A percentile compares a stretch with the other conserved stretches of the same genome.
Conservation (phyloP, 2,329 filamentous ascomycete genomes). For the Phaeosphaeria sp. region DNA sequence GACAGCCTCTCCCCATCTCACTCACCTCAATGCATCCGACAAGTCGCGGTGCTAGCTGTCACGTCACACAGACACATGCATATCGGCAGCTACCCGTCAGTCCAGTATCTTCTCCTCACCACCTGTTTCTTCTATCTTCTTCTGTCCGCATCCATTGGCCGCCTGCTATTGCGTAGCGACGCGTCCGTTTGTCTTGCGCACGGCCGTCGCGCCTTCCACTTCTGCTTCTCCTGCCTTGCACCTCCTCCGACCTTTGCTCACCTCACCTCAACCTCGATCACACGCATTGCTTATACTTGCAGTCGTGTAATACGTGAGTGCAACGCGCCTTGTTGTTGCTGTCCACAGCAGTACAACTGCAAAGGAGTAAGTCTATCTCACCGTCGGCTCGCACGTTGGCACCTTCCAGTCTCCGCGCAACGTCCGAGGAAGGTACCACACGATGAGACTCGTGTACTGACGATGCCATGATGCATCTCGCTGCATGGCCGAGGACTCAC, state of each 20-base stretch:
- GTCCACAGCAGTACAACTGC: background rate
- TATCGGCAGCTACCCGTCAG: background rate
- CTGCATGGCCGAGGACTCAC: no score
- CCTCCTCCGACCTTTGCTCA: slow-evolving; percentile 3
- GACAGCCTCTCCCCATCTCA: no score
- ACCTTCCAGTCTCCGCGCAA: no score
- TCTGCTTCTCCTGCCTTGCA: slow-evolving; percentile 7
- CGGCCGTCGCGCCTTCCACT: slow-evolving; percentile 16
- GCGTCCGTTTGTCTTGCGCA: slow-evolving; percentile 3
- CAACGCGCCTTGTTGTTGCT: background rate
- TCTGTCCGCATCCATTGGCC: background rate
- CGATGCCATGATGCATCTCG: no score
- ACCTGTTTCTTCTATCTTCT: background rate
- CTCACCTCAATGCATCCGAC: background rate
- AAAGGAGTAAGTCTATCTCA: background rate
- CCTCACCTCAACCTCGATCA: slow-evolving; percentile 7
- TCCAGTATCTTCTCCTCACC: background rate
- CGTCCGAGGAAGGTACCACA: no score
- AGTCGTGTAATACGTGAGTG: background rate
- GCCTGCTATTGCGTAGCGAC: background rate
- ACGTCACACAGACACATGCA: background rate
- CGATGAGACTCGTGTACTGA: no score
- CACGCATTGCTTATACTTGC: background rate
- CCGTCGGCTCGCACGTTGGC: no score
- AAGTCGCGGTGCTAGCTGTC: background rate